Conservation (phyloP, 192 early-diverging fungal species). For the Chytriomyces sp. region DNA sequence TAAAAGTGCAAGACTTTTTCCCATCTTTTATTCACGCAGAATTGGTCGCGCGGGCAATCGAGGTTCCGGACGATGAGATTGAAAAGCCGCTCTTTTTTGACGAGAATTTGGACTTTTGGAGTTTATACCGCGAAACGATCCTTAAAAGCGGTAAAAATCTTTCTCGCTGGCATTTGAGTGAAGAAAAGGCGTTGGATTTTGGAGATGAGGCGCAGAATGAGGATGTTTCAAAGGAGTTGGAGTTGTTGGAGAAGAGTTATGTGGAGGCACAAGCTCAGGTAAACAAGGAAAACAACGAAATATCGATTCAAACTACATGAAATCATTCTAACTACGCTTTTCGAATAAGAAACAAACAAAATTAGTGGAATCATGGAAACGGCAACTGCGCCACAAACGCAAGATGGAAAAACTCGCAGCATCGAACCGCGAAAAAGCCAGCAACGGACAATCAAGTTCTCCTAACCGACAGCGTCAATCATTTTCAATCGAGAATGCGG, state of each 20-base stretch:
- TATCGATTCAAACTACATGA: too few relatives aligned
- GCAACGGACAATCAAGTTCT: too few relatives aligned
- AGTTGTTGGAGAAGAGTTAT: background rate
- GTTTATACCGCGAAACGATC: conserved; percentile 39
- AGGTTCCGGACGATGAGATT: conserved; percentile 46
- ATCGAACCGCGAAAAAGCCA: too few relatives aligned
- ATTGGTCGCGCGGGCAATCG: conserved; percentile 12
- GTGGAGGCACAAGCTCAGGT: too few relatives aligned
- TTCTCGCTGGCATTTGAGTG: conserved; percentile 45
- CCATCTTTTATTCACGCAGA: conserved; percentile 43
- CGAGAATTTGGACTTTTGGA: conserved; percentile 54
- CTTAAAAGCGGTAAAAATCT: conserved; percentile 29
- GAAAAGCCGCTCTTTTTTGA: conserved; percentile 55
- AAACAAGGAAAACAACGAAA: too few relatives aligned
- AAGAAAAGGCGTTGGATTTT: background rate
- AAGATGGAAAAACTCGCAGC: too few relatives aligned
- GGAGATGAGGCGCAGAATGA: conserved; percentile 16
- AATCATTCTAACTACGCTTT: too few relatives aligned
- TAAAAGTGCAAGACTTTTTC: conserved; percentile 58
- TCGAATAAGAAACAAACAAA: too few relatives aligned
- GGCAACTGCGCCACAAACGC: too few relatives aligned
- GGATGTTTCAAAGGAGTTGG: background rate
- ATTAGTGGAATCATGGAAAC: background rate
- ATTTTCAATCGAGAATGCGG: too few relatives aligned
- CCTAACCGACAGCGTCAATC: too few relatives aligned